Conservation (phyloP, 805 yeast species). For the Blastobotrys robertii region DNA sequence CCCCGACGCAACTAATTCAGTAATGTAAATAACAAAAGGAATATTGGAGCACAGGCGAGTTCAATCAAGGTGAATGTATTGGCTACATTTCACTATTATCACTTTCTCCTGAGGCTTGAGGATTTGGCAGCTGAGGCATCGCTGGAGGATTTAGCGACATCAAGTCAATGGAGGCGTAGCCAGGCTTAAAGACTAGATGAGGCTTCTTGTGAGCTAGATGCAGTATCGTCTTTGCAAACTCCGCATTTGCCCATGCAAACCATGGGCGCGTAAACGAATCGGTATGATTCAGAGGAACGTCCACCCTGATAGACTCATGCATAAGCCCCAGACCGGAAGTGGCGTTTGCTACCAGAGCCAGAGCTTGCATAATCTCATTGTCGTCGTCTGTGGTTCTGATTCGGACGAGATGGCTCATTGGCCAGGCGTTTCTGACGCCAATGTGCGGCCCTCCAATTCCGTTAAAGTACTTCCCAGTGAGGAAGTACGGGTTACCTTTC, state of each 20-base stretch:
- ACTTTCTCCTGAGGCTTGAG: too few species aligned
- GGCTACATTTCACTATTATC: too few species aligned
- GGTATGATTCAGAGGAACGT: slow-evolving; percentile 22
- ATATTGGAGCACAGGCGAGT: too few species aligned
- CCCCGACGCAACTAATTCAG: too few species aligned
- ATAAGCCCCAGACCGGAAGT: slow-evolving; percentile 68
- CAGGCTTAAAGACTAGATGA: slow-evolving; percentile 41
- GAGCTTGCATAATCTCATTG: slow-evolving; percentile 43
- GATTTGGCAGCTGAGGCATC: too few species aligned
- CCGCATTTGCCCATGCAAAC: slow-evolving; percentile 90
- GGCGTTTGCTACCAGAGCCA: slow-evolving; percentile 41
- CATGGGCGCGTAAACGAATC: slow-evolving; percentile 59
- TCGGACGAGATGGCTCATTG: slow-evolving; percentile 62
- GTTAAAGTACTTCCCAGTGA: slow-evolving; percentile 47
- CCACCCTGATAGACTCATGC: slow-evolving; percentile 70
- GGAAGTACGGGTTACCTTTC: slow-evolving; percentile 64
- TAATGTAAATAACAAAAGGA: too few species aligned
- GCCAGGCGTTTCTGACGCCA: slow-evolving; percentile 78
- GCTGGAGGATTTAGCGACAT: too few species aligned
- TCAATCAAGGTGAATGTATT: too few species aligned
- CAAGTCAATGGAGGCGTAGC: too few species aligned
- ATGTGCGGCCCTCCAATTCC: slow-evolving; percentile 88
- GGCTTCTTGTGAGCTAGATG: slow-evolving; percentile 65
- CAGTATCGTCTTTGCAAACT: slow-evolving; percentile 75
- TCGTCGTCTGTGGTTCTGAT: slow-evolving; percentile 68